Conservation (phyloP, 495 filamentous ascomycete genomes). For the Viridothelium virens region DNA sequence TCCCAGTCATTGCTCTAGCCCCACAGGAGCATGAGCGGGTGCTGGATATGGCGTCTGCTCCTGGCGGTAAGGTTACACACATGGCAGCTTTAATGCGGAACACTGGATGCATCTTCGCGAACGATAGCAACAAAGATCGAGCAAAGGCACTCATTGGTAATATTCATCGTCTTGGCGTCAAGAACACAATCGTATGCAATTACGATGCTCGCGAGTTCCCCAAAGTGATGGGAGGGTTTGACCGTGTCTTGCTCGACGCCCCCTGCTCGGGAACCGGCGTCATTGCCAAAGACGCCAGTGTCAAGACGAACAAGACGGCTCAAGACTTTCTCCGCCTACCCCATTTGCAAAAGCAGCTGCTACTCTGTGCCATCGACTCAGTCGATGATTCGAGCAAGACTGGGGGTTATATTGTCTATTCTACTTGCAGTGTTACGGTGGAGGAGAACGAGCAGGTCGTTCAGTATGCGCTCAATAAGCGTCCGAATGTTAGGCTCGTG, state of each 20-base stretch:
- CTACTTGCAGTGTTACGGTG: constrained; percentile 83
- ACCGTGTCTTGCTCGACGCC: constrained; percentile 72
- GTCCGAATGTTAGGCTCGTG: constrained; percentile 88
- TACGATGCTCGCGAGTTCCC: constrained; percentile 91
- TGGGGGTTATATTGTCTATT: constrained; percentile 91
- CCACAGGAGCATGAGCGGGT: constrained; percentile 88
- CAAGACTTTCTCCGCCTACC: constrained; percentile 86
- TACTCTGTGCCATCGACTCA: constrained; percentile 89
- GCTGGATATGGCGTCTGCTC: constrained; percentile 94
- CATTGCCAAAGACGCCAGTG: constrained; percentile 86
- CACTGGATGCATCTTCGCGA: constrained; percentile 91
- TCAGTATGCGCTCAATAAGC: constrained; percentile 79
- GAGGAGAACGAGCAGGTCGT: constrained; percentile 94
- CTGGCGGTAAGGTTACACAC: constrained; percentile 95
- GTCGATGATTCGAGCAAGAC: constrained; percentile 79
- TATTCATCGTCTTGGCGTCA: constrained; percentile 86
- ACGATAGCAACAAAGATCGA: constrained; percentile 88
- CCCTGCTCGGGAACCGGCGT: constrained; percentile 80
- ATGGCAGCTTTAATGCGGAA: constrained; percentile 98
- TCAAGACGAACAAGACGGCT: constrained; percentile 96
- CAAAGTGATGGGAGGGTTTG: constrained; percentile 88
- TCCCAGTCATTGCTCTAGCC: constrained; percentile 93
- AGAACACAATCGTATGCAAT: constrained; percentile 91
- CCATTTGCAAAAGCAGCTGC: constrained; percentile 86
- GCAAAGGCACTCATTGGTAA: constrained; percentile 97